Evolutionary conservation across 108 stramenopile species (phyloP).

Genomic region (Aurantiochytrium sp.): DNA sequence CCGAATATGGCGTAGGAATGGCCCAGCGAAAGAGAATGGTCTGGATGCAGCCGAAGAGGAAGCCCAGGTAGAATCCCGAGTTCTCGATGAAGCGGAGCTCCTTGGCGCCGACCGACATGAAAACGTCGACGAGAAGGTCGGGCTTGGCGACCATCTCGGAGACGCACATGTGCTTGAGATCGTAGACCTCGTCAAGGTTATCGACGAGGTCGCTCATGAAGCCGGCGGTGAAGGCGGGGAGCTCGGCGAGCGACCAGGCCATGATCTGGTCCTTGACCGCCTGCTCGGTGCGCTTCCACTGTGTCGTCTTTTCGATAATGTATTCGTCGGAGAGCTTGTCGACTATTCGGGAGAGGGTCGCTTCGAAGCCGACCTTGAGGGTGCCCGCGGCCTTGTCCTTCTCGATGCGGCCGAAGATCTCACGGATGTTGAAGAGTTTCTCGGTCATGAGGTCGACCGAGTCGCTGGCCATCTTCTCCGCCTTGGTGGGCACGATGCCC

Average conservation of each 20-base stretch:
- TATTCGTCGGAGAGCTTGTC: slow-evolving; percentile 40
- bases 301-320: slow-evolving; percentile 1
- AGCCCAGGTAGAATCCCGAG: slow-evolving; percentile 88
- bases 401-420: slow-evolving; percentile 77
- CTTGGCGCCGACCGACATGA: slow-evolving; percentile 83
- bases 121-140: slow-evolving; percentile 78
- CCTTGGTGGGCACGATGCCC: slow-evolving; percentile 86
- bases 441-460: slow-evolving; percentile 82
- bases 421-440: slow-evolving; percentile 72
- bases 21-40: slow-evolving; percentile 72
- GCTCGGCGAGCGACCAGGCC: neutral
- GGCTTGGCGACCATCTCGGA: slow-evolving; percentile 74
- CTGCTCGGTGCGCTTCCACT: neutral
- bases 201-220: slow-evolving; percentile 28
- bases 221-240: slow-evolving; percentile 2
- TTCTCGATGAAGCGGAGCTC: slow-evolving; percentile 82
- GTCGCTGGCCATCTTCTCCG: slow-evolving; percentile 79
- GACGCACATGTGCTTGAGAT: slow-evolving; percentile 84
- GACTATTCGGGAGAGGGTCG: slow-evolving; percentile 60
- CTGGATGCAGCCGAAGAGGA: slow-evolving; percentile 81
- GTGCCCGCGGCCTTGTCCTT: slow-evolving; percentile 71
- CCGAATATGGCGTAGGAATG: neutral
- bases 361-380: slow-evolving; percentile 50
- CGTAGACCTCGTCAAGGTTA: slow-evolving; percentile 70
- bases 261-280: neutral